Conservation (phyloP, 1,139 yeast species). For the Arxiozyma heterogenica region DNA sequence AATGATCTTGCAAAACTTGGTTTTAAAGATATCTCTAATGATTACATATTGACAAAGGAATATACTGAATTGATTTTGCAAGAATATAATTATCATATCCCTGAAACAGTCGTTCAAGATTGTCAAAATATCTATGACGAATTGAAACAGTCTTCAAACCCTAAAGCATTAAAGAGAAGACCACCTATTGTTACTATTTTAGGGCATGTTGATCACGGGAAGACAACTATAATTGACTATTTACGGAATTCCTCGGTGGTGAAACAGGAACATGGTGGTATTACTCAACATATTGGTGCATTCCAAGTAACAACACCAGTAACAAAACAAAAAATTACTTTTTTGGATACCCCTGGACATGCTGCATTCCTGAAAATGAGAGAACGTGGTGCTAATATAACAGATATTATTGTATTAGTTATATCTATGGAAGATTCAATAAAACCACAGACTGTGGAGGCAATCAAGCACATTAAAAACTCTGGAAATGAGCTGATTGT, state of each 20-base stretch:
- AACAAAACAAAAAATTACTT: slow-evolving; percentile 70
- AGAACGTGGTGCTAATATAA: slow-evolving; percentile 88
- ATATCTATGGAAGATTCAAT: slow-evolving; percentile 99
- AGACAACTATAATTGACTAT: slow-evolving; percentile 84
- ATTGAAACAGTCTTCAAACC: slow-evolving; percentile 35
- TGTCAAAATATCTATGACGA: slow-evolving; percentile 46
- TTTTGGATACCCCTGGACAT: slow-evolving; percentile 96
- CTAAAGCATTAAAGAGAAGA: slow-evolving; percentile 46
- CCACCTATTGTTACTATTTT: slow-evolving; percentile 95
- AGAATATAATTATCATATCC: slow-evolving; percentile 69
- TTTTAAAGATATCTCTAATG: slow-evolving; percentile 63
- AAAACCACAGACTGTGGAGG: slow-evolving; percentile 96
- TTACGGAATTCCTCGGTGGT: slow-evolving; percentile 79
- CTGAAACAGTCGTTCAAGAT: slow-evolving; percentile 30
- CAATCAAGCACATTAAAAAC: slow-evolving; percentile 82
- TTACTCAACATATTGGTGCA: slow-evolving; percentile 97
- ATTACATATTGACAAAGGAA: slow-evolving; percentile 76
- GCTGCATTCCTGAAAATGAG: slow-evolving; percentile 95
- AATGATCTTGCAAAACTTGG: slow-evolving; percentile 59
- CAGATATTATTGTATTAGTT: slow-evolving; percentile 85
- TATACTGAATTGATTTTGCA: slow-evolving; percentile 81
- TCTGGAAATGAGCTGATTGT: slow-evolving; percentile 75
- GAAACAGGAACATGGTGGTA: slow-evolving; percentile 86
- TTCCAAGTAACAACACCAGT: slow-evolving; percentile 74
- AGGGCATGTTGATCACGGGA: slow-evolving; percentile 99